Base-by-base conservation (phyloP, 179 eudicot species). In the Dionaea muscipula region DNA sequence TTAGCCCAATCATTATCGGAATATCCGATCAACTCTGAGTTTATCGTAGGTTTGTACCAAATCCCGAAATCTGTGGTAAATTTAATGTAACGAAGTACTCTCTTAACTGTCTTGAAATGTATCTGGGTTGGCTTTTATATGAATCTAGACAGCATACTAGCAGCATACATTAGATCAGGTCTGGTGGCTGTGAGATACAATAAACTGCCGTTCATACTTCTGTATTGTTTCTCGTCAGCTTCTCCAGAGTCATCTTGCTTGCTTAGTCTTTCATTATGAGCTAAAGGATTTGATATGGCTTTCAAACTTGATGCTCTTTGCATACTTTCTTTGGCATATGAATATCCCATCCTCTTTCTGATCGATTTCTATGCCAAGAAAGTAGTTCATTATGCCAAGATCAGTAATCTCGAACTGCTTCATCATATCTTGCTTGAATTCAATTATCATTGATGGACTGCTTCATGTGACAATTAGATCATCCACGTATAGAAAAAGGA, bases 1-100 rank as follows among this genome's bases (percentile, higher is more conserved):
- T 36, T 16, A 20, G 56, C 66, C 66, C 59, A 62, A 53, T 62
- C 66, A 31, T 51, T 62, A 18, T 62, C 28, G n/a, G 50, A 24
- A 27, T 50, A 60, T 2, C 50, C 57, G 21, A 50, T 23, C 15
- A 60, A 15, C 38, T 57, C 25, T 26, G 51, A 26, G 7, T 47
- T 4, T 26, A n/a, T n/a, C 2, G 9, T 2, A 7, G 23, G 25
- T 15, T 14, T 14, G 22, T 21, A 59, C 22, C 31, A 28, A 10
- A 47, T 36, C 7, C 46, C 54, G 19, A 28, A 16, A 15, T 33
- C 43, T 0, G 4, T 43, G 1, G 39, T 63, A 6, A 36, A 46
- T 33, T 55, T 46, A 22, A 50, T 1, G 15, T 56, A 61, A 28
- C 63, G 19, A 1, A 61, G 11, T 2, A 65, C 25, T 19, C 49